These are phyloP conservation scores for Orbilia brochopaga DNA, from an alignment of 2,329 filamentous ascomycete genomes.

Conservation along the genomic window DNA sequence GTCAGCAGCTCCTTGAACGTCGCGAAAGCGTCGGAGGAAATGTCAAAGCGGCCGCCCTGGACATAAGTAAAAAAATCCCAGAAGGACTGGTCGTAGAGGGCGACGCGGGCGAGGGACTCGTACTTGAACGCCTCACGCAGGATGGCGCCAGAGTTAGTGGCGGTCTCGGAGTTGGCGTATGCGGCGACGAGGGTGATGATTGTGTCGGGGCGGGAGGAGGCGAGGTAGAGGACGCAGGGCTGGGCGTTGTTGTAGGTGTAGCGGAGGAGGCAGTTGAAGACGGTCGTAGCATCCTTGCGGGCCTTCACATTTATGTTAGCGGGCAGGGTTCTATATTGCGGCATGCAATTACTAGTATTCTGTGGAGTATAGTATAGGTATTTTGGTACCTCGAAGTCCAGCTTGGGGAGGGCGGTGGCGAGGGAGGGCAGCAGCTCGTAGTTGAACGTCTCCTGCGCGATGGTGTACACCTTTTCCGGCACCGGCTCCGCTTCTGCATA, in stretches of 20 bases:
- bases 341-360: constrained; percentile 70
- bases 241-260: constrained; percentile 85
- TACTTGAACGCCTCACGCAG: constrained; percentile 69
- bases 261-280: constrained; percentile 66
- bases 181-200: constrained; percentile 53
- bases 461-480: constrained; percentile 84
- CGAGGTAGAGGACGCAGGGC: constrained; percentile 62
- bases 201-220: constrained; percentile 55
- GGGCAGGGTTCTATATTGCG: too few species aligned
- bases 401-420: constrained; percentile 77
- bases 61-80: constrained; percentile 99
- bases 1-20: constrained; percentile 97
- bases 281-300: constrained; percentile 54
- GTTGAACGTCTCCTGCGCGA: constrained; percentile 82
- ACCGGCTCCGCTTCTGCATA: constrained; percentile 79
- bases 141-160: constrained; percentile 55
- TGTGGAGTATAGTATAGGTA: constrained; percentile 69
- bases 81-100: constrained; percentile 94
- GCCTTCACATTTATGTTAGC: constrained; percentile 69
- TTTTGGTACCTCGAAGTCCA: constrained; percentile 76
- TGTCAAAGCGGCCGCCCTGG: constrained; percentile 93
- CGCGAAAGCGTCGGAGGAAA: constrained; percentile 95
- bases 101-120: constrained; percentile 85
- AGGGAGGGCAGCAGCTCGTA: constrained; percentile 88
- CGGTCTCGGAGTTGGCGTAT: constrained; percentile 54